Base-by-base conservation (phyloP, 2,329 filamentous ascomycete species). In the Penicillium sp. region DNA sequence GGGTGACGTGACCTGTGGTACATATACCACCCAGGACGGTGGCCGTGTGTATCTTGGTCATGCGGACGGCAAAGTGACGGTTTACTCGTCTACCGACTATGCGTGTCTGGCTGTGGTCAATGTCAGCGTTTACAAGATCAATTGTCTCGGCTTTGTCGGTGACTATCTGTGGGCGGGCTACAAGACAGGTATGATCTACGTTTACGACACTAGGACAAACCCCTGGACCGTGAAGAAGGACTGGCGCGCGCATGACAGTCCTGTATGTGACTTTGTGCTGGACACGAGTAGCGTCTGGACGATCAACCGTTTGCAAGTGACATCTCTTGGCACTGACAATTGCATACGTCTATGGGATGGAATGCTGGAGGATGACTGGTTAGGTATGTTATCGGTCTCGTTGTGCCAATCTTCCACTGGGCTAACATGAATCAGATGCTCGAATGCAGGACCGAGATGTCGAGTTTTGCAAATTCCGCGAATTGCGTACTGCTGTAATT, bases 71-170 rank as follows among this genome's bases (percentile, higher is more conserved):
- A 96, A 96, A 70, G 85, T 99, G 50, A 94, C 89, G 53, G 85
- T 97, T n/a, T 97, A 95, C 72, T 93, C 90, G 2, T 83, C 84
- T 23, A 81, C 79, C 23, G 85, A 92, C 64, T 94, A 88, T 67
- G 76, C 84, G 0, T 96, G 90, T 63, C 67, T 95, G n/a, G 85
- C 83, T 5, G 80, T 95, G 33, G 78, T 97, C 54, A 96, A 85
- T 64, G 83, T 96, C 62, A 97, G 91, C 70, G 82, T 92, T 13
- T 97, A 95, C 81, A 97, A 96, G 73, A 95, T 99, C 72, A 96
- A 91, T 68, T 86, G 88, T 33, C 77, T 99, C 49, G 84, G 86
- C 2, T 89, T 90, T 8, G 88, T 91, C 3, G 92, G 91, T 5
- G 82, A 86, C 54, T 83, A 90, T 65, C 79, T 99, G 0, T 99